Evolutionary conservation across 2,329 filamentous ascomycete species (phyloP).

Genomic region (Chaetomium globosum): DNA sequence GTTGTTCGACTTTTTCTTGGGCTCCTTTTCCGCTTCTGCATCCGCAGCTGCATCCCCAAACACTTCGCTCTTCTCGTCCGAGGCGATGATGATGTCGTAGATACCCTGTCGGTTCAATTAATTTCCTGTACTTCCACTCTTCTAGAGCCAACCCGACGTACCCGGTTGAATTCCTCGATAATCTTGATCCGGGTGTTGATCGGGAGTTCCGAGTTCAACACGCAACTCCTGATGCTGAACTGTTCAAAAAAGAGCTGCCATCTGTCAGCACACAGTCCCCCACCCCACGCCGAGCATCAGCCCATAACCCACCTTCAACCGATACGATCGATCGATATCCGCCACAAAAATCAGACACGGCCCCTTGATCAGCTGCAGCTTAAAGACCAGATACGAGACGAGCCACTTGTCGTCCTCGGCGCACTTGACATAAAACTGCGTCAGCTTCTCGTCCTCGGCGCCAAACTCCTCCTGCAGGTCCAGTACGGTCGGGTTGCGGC

Average conservation of each 20-base stretch:
- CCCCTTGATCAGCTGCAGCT: conserved; percentile 88
- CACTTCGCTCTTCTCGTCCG: conserved; percentile 58
- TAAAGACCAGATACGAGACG: conserved; percentile 90
- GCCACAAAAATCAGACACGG: conserved; percentile 76
- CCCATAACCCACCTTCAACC: conserved; percentile 63
- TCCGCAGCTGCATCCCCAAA: conserved; percentile 48
- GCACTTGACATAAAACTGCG: conserved; percentile 87
- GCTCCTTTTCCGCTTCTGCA: conserved; percentile 48
- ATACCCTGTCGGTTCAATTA: conserved; percentile 52
- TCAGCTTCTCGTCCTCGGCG: conserved; percentile 73
- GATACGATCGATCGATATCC: conserved; percentile 85
- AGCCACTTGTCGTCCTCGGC: conserved; percentile 98
- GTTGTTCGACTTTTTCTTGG: conserved; percentile 41
- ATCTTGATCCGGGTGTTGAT: conserved; percentile 92
- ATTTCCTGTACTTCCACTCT: neutral
- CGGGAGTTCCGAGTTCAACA: conserved; percentile 91
- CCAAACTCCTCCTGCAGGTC: conserved; percentile 78
- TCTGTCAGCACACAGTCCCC: conserved; percentile 1
- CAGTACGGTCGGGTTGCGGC: conserved; percentile 74
- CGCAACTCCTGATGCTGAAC: conserved; percentile 90
- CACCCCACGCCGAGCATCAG: neutral
- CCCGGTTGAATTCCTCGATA: conserved; percentile 92
- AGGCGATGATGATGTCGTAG: conserved; percentile 97
- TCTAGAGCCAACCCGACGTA: conserved; percentile 41
- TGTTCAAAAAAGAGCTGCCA: conserved; percentile 81